Base-by-base conservation (phyloP, 2,329 filamentous ascomycete species). In the Eutypa lata region DNA sequence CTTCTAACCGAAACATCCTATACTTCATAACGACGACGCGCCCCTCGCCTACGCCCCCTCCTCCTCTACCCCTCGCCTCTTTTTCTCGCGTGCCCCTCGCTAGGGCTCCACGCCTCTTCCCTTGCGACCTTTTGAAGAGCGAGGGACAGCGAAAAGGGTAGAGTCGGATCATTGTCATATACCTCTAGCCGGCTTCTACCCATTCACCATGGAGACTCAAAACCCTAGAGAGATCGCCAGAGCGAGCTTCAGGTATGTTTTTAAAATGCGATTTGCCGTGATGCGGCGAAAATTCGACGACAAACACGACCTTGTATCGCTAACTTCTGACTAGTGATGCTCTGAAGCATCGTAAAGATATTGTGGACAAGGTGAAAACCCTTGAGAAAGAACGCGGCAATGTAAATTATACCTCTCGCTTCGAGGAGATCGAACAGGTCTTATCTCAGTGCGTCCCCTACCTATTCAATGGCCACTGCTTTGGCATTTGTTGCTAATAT, bases 381-480 rank as follows among this genome's bases (percentile, higher is more conserved):
- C 53, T 66, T 26, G 64, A 65, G 57, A 66, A 65, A 49, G 64
- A 65, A 50, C 61, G 62, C 43, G 62, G 60, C 18, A 63, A 58
- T 40, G 56, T 55, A 35, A 65, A 64, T 46, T 63, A 63, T 50
- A 68, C 62, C 18, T 54, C 63, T 52, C 61, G 64, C 35, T 65
- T 71, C 43, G 65, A 66, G 52, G 61, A 62, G 48, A 56, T 67
- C 43, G 68, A 71, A 52, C 54, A 54, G 45, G 64, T 58, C 14
- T 59, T 71, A 49, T 62, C 68, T 44, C 55, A 70, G 69, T 71
- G 68, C 31, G 66, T 50, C 45, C 26, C 40, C 26, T 19, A 35
- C 48, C 13, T 35, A 37, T 38, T 37, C 50, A 24, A 42, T 14
- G 10, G 13, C 26, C n/a, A n/a, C 18, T 51, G n/a, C 37, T 24